Evolutionary conservation across 805 yeast genomes (phyloP).

Genomic region (Starmerella sp.): DNA sequence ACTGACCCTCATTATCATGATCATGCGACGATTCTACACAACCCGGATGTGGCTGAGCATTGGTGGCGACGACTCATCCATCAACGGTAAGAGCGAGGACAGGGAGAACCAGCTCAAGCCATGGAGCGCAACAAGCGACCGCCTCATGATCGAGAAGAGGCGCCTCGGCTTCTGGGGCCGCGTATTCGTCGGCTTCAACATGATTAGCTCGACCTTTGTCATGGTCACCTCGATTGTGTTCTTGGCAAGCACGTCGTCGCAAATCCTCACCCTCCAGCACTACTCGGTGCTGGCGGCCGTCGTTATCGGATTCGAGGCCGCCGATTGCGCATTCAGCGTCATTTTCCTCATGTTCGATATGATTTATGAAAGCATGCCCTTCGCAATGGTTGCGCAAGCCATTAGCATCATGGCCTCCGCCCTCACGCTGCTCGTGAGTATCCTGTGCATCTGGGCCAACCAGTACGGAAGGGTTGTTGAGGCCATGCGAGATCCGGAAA

Average conservation of each 20-base stretch:
- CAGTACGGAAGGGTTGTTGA: conserved; percentile 5
- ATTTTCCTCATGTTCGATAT: conserved; percentile 18
- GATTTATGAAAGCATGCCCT: conserved; percentile 16
- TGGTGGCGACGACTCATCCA: neutral
- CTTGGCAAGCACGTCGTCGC: conserved; percentile 18
- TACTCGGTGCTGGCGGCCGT: conserved; percentile 10
- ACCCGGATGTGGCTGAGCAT: neutral
- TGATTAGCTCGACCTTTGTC: conserved; percentile 9
- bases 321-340: conserved; percentile 21
- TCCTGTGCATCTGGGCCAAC: conserved; percentile 21
- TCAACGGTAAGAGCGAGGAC: neutral
- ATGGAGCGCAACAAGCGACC: neutral
- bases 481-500: neutral
- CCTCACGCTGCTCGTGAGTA: conserved; percentile 21
- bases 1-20: neutral
- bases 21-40: neutral
- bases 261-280: conserved; percentile 9
- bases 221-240: conserved; percentile 17
- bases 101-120: conserved; percentile 3
- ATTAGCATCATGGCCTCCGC: conserved; percentile 19
- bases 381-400: conserved; percentile 23
- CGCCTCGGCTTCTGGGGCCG: conserved; percentile 11
- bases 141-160: neutral
- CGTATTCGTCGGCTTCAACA: conserved; percentile 5
- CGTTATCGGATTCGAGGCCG: conserved; percentile 17